Conservation (phyloP, 805 yeast species). For the Pichia sporocuriosa region DNA sequence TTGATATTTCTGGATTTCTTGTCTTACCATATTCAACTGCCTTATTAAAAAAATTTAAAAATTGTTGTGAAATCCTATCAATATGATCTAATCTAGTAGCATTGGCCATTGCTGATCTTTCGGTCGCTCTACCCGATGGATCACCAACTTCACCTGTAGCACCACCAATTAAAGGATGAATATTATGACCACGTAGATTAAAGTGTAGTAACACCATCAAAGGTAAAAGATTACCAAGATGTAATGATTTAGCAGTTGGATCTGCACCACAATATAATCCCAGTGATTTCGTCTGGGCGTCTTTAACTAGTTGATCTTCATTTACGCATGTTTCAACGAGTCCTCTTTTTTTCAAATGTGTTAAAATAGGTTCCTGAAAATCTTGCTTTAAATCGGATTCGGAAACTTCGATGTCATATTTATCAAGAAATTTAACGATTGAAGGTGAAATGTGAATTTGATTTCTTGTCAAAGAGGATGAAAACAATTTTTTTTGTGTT, state of each 20-base stretch:
- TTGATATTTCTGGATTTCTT: slow-evolving; percentile 30
- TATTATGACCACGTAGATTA: slow-evolving; percentile 73
- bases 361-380: slow-evolving; percentile 32
- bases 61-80: slow-evolving; percentile 50
- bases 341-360: slow-evolving; percentile 39
- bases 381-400: slow-evolving; percentile 27
- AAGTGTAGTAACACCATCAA: slow-evolving; percentile 80
- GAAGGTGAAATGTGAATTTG: slow-evolving; percentile 15
- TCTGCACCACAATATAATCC: slow-evolving; percentile 92
- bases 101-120: slow-evolving; percentile 54
- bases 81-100: slow-evolving; percentile 51
- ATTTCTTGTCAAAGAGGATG: neutral
- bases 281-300: slow-evolving; percentile 31
- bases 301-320: slow-evolving; percentile 24
- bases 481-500: neutral
- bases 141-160: slow-evolving; percentile 97
- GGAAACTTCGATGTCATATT: slow-evolving; percentile 16
- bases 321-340: slow-evolving; percentile 37
- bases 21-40: slow-evolving; percentile 59
- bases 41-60: slow-evolving; percentile 49
- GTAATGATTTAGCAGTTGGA: slow-evolving; percentile 86
- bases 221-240: slow-evolving; percentile 86
- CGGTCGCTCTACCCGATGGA: slow-evolving; percentile 86
- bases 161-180: slow-evolving; percentile 84
- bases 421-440: slow-evolving; percentile 14